Conservation (phyloP, 2,329 filamentous ascomycete genomes). For the Tolypocladium album region DNA sequence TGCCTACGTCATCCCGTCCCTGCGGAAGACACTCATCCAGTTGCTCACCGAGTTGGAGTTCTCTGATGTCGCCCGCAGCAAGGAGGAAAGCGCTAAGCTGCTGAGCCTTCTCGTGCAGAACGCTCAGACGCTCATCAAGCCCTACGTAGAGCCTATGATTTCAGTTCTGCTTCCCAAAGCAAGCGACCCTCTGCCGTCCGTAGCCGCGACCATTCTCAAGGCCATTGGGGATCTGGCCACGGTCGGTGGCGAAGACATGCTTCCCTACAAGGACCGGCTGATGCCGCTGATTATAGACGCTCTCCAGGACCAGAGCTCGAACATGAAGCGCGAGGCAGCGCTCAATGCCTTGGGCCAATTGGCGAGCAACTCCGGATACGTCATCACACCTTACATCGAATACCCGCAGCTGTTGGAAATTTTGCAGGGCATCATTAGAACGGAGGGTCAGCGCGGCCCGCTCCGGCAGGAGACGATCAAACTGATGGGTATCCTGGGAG, state of each 20-base stretch:
- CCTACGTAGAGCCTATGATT: conserved; percentile 95
- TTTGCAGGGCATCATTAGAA: conserved; percentile 86
- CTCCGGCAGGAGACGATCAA: conserved; percentile 93
- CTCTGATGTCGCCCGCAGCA: conserved; percentile 85
- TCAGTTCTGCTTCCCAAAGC: conserved; percentile 90
- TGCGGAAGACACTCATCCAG: conserved; percentile 91
- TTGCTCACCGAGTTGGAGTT: conserved; percentile 94
- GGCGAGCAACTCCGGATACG: conserved; percentile 93
- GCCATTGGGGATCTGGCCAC: conserved; percentile 90
- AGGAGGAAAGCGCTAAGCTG: conserved; percentile 90
- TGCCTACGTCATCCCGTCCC: conserved; percentile 91
- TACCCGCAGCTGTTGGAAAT: conserved; percentile 91
- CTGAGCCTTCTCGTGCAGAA: conserved; percentile 89
- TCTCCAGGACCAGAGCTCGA: conserved; percentile 86
- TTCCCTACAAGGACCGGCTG: conserved; percentile 76
- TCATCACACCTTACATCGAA: conserved; percentile 90
- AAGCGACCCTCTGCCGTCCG: conserved; percentile 71
- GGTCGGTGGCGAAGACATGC: conserved; percentile 90
- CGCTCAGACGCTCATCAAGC: conserved; percentile 84
- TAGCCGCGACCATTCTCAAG: conserved; percentile 89
- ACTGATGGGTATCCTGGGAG: conserved; percentile 87
- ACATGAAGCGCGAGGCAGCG: conserved; percentile 81
- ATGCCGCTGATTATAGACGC: conserved; percentile 95
- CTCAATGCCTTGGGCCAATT: conserved; percentile 84
- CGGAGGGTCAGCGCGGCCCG: conserved; percentile 72